Base-by-base conservation (phyloP, 2,329 filamentous ascomycete genomes). In the Trichoderma sp. region DNA sequence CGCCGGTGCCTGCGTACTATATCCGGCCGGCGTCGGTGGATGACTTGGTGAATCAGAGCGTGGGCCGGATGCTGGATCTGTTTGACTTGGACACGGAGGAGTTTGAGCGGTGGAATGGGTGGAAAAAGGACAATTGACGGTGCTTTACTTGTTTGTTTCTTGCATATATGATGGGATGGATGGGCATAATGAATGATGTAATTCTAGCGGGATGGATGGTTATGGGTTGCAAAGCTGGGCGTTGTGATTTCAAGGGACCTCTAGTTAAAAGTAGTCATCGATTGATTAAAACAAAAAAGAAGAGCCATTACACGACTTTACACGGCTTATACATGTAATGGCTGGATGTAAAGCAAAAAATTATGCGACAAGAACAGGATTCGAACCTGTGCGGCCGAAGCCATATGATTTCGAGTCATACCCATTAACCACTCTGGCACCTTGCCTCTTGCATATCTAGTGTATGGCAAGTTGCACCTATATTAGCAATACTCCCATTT, bases 1-100 rank as follows among this genome's bases (percentile, higher is more conserved):
- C 82, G 2, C 81, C 82, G 0, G 79, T 85, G 1, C 79, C 77
- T 11, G 82, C 78, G n/a, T 84, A 81, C 52, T 84, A 85, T 69
- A 83, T 78, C 3, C 73, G 73, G 52, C 78, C 82, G 11, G 71
- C 70, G 0, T 74, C 74, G 2, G 71, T 84, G 1, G 79, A 83
- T 3, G 82, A 84, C n/a, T 58, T 83, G 14, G 73, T 81, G 2
- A 76, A 82, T 51, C 83, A 85, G 70, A 84, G 76, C 66, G 82
- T 84, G 0, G 82, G 82, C 1, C 76, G 83, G 16, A 78, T 85
- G 75, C 69, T 85, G 46, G 83, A 85, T 72, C 61, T 81, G 24
- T 81, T 84, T 68, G 79, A 78, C 24, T 69, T 84, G 5, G 78
- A 84, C 58, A 78, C 79, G 1, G 74, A 32, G 0, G 75, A 78